Percentiles rank a stretch among this genome's conserved stretches.
Evolutionary conservation across 768 basidiomycete species (phyloP).

Genomic region (Lentinula lateritia): DNA sequence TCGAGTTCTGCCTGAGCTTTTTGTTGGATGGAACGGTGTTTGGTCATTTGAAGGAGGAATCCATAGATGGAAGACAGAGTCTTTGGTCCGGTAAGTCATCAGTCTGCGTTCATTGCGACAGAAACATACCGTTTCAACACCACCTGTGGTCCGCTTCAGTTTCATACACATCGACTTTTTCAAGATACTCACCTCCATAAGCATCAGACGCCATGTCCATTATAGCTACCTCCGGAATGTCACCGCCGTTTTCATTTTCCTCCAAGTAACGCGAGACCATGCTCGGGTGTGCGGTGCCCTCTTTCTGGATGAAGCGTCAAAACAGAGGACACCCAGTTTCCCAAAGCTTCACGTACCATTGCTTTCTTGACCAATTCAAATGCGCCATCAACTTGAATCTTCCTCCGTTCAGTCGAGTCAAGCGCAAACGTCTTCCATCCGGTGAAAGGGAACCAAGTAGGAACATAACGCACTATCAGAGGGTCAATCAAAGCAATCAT

Average conservation of each 20-base stretch:
- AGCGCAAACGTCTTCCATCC: neutral
- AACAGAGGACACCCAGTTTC: neutral
- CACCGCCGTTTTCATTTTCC: neutral
- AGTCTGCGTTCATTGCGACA: neutral
- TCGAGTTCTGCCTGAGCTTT: slow-evolving; percentile 26
- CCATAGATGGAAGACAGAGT: slow-evolving; percentile 10
- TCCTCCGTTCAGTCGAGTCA: neutral
- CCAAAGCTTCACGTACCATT: neutral
- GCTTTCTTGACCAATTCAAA: neutral
- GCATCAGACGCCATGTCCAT: slow-evolving; percentile 1
- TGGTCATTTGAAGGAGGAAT: slow-evolving; percentile 25
- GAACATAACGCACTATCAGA: neutral
- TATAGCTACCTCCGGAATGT: neutral
- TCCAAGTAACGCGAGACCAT: neutral
- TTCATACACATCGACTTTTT: neutral
- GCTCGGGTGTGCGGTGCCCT: neutral
- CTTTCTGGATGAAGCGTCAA: neutral
- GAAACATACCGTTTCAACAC: neutral
- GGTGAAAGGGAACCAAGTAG: neutral
- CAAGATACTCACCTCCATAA: neutral
- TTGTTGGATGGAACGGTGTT: slow-evolving; percentile 21
- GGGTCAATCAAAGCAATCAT: neutral
- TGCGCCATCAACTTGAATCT: neutral
- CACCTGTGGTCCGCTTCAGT: neutral
- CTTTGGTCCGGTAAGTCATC: slow-evolving; percentile 3